phyloP scores from a whole-genome alignment of 2,329 filamentous ascomycete genomes.

The Trichoderma hamatum region DNA sequence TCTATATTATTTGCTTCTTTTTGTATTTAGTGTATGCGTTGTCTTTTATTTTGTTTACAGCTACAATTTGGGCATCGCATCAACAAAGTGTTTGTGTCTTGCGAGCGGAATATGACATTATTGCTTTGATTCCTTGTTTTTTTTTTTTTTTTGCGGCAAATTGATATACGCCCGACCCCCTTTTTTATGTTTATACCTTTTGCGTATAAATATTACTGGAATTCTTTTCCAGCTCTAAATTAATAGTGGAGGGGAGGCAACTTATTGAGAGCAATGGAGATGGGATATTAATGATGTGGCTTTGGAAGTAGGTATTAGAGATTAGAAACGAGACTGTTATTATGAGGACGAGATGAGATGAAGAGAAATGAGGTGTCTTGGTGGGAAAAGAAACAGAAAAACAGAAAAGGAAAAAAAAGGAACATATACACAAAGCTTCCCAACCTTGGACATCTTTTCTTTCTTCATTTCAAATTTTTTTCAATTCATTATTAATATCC shows the following conservation, averaged over 20 bases:
- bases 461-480: not conserved
- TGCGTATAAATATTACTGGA: not conserved
- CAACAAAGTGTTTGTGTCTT: not conserved
- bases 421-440: not conserved
- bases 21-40: conserved; percentile 17
- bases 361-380: not conserved
- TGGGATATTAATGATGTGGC: not conserved
- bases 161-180: not conserved
- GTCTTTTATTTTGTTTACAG: not conserved
- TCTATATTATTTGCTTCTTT: not conserved
- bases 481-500: not conserved
- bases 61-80: conserved; percentile 2
- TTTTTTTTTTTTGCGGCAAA: not conserved
- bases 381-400: not conserved
- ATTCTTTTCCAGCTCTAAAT: not conserved
- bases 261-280: not conserved
- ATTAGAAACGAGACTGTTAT: not conserved
- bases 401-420: not conserved
- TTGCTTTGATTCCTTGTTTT: not conserved
- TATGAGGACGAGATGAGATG: not conserved
- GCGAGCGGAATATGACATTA: conserved; percentile 2
- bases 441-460: not conserved
- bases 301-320: not conserved
- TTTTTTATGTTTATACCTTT: not conserved
- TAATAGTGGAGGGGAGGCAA: not conserved